These are phyloP conservation scores for Colletotrichum sp. DNA, from an alignment of 2,329 filamentous ascomycete species.

Conservation along the genomic window DNA sequence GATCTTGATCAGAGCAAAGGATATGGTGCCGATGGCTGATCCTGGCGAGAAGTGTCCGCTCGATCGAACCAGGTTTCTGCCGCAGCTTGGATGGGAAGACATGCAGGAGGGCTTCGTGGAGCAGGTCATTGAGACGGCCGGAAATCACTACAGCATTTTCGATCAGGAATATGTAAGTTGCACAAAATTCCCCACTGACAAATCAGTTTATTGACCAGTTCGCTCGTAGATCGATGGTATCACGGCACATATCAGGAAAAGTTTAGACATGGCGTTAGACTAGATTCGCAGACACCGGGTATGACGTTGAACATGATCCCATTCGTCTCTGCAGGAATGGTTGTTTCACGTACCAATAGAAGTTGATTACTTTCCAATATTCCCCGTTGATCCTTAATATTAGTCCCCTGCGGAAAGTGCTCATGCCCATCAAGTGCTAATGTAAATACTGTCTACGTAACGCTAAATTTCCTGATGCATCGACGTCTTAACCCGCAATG, in stretches of 20 bases:
- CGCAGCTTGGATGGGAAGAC: conserved; percentile 11
- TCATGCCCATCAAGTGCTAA: neutral
- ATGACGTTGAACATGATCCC: neutral
- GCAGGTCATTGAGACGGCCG: conserved; percentile 2
- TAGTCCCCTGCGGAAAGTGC: neutral
- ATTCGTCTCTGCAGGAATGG: neutral
- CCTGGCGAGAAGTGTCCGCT: conserved; percentile 5
- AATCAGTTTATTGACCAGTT: too few species aligned
- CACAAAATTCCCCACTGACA: accelerated
- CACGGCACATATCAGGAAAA: neutral
- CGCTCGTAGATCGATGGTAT: neutral
- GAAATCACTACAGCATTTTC: conserved; percentile 13
- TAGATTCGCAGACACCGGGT: neutral
- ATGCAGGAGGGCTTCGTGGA: conserved; percentile 13
- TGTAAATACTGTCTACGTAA: neutral
- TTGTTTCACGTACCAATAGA: neutral
- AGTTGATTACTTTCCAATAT: accelerated
- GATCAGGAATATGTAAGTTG: neutral
- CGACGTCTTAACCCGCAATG: neutral
- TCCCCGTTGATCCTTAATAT: accelerated
- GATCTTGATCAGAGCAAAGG: conserved; percentile 1
- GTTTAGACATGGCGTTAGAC: neutral
- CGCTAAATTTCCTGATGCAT: neutral
- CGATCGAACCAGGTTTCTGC: conserved; percentile 4
- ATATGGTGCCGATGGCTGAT: conserved; percentile 12